phyloP scores from a whole-genome alignment of 208 protist species.

The Porcisia deanei region DNA sequence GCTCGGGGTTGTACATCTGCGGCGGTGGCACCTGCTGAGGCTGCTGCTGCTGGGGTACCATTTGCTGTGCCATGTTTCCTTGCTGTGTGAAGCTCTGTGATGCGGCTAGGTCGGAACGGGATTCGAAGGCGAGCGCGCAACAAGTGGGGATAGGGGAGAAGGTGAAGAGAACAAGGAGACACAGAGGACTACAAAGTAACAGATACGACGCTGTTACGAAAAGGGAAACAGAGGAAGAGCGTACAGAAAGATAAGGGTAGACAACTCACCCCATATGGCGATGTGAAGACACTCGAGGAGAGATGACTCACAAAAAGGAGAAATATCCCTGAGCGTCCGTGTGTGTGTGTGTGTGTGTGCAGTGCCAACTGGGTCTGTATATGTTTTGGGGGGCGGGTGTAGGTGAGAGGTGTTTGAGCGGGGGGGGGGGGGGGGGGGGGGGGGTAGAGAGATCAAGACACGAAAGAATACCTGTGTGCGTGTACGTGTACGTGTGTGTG shows the following conservation, averaged over 20 bases:
- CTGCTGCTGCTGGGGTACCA: slow-evolving; percentile 37
- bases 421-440: not conserved
- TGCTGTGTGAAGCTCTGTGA: not conserved
- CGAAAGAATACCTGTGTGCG: slow-evolving; percentile 7
- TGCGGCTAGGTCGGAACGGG: not conserved
- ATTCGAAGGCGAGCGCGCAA: not conserved
- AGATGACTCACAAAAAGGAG: no score
- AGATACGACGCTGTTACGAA: not conserved
- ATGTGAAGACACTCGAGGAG: no score
- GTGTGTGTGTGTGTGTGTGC: no score
- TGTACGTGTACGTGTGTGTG: not conserved
- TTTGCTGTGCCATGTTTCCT: slow-evolving; percentile 42
- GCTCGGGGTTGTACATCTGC: slow-evolving; percentile 58
- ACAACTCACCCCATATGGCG: no score
- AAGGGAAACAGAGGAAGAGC: not conserved
- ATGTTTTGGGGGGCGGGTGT: not conserved
- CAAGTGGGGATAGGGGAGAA: not conserved
- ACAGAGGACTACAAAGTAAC: not conserved
- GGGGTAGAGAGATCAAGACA: slow-evolving; percentile 1
- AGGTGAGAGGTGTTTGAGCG: not conserved
- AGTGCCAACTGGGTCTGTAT: no score
- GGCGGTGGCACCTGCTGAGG: slow-evolving; percentile 24
- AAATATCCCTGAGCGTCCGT: no score
- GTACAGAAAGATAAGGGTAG: no score
- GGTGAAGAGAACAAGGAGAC: not conserved